Percentiles rank a stretch among this genome's conserved stretches.
Evolutionary conservation across 2,329 filamentous ascomycete species (phyloP).

Genomic region (Herpotrichia juniperi): DNA sequence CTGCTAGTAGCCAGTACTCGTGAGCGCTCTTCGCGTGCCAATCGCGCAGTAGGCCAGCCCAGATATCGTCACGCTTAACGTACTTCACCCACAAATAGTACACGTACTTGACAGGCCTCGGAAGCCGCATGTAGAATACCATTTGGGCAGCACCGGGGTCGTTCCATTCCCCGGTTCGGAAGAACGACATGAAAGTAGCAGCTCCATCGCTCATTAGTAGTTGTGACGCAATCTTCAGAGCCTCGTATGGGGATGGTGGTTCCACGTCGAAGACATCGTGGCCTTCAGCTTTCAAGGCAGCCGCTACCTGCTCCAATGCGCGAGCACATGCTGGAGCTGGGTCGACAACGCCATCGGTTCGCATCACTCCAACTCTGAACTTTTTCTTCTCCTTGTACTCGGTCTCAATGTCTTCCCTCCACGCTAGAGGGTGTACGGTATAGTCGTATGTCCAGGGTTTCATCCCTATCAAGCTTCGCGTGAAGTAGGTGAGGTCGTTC

Average conservation of each 20-base stretch:
- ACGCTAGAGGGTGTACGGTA: slow-evolving; percentile 82
- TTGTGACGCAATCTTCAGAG: slow-evolving; percentile 75
- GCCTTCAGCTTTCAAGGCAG: slow-evolving; percentile 71
- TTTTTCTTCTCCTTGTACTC: slow-evolving; percentile 66
- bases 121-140: slow-evolving; percentile 73
- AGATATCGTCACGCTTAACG: slow-evolving; percentile 74
- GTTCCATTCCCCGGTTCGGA: slow-evolving; percentile 77
- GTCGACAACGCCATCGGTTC: slow-evolving; percentile 81
- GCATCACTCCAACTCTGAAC: slow-evolving; percentile 76
- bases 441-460: slow-evolving; percentile 89
- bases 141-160: slow-evolving; percentile 80
- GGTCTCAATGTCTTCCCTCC: slow-evolving; percentile 68
- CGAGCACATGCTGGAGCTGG: slow-evolving; percentile 83
- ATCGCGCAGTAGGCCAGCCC: slow-evolving; percentile 76
- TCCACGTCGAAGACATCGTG: slow-evolving; percentile 74
- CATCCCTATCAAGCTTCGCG: slow-evolving; percentile 76
- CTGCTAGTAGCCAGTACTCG: slow-evolving; percentile 84
- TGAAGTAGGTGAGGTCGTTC: slow-evolving; percentile 84
- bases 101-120: slow-evolving; percentile 77
- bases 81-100: slow-evolving; percentile 92
- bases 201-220: slow-evolving; percentile 87
- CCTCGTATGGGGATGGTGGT: slow-evolving; percentile 74
- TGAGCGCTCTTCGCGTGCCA: slow-evolving; percentile 76
- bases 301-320: slow-evolving; percentile 73
- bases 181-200: slow-evolving; percentile 76